Conservation (phyloP, 2,329 filamentous ascomycete genomes). For the Alternaria atra region DNA sequence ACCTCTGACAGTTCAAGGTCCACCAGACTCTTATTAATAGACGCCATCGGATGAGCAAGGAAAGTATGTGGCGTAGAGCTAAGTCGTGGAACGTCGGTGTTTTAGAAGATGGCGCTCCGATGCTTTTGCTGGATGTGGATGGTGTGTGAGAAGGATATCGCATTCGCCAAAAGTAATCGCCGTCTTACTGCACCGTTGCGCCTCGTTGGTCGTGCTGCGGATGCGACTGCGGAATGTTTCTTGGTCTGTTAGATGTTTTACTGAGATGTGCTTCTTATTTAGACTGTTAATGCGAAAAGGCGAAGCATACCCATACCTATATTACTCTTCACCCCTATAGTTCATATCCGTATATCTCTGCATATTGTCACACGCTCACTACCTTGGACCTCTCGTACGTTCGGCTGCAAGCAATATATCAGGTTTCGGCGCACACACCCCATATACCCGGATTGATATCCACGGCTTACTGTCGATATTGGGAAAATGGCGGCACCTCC, state of each 20-base stretch:
- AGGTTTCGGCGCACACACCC: slow-evolving; percentile 12
- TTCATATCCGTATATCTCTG: background rate
- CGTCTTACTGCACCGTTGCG: slow-evolving; percentile 13
- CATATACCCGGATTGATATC: slow-evolving; percentile 4
- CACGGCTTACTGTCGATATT: slow-evolving; percentile 7
- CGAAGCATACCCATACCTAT: background rate
- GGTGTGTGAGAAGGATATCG: slow-evolving; percentile 13
- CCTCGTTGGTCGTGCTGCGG: slow-evolving; percentile 14
- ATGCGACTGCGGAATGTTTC: slow-evolving; percentile 7
- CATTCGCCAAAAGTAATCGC: slow-evolving; percentile 12
- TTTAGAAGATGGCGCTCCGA: slow-evolving; percentile 10
- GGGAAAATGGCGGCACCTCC: slow-evolving; percentile 10
- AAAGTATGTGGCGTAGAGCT: slow-evolving; percentile 11
- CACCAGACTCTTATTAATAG: slow-evolving; percentile 13
- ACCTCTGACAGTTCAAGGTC: slow-evolving; percentile 5
- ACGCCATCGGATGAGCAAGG: background rate
- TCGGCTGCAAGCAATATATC: slow-evolving; percentile 12
- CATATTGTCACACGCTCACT: background rate
- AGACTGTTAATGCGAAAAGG: background rate
- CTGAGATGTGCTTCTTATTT: slow-evolving; percentile 7
- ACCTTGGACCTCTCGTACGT: slow-evolving; percentile 10
- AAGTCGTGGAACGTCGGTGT: slow-evolving; percentile 17
- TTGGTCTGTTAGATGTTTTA: slow-evolving; percentile 8
- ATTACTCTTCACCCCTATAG: slow-evolving; percentile 8
- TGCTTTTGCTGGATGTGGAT: slow-evolving; percentile 11